These are phyloP conservation scores for Odontarrhena argentea DNA, from an alignment of 345 rosid species.

Conservation along the genomic window DNA sequence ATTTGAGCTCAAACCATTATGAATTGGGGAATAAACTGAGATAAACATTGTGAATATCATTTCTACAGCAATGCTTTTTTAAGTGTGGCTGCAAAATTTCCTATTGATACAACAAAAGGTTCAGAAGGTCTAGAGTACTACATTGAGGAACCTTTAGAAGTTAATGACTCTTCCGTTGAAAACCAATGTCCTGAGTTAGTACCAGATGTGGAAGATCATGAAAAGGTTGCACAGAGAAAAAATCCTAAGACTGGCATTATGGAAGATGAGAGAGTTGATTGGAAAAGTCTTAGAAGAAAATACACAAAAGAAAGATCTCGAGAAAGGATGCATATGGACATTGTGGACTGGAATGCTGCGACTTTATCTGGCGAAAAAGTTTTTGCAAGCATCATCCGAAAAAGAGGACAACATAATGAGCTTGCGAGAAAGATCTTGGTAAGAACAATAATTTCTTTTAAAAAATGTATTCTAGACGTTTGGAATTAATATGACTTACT, in stretches of 20 bases:
- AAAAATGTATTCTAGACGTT: background rate
- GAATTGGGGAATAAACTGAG: background rate
- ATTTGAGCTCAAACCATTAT: background rate
- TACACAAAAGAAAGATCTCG: slow-evolving; percentile 43
- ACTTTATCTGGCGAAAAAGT: slow-evolving; percentile 37
- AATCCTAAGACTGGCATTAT: slow-evolving; percentile 28
- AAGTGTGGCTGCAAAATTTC: slow-evolving; percentile 55
- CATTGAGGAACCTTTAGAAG: slow-evolving; percentile 33
- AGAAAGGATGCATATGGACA: slow-evolving; percentile 47
- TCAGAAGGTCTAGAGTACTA: slow-evolving; percentile 9
- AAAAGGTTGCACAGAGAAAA: slow-evolving; percentile 13
- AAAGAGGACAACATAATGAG: slow-evolving; percentile 51
- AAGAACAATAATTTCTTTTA: background rate
- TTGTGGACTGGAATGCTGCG: slow-evolving; percentile 65
- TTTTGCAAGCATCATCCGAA: slow-evolving; percentile 43
- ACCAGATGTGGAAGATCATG: background rate
- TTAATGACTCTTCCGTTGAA: background rate
- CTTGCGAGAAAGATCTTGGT: slow-evolving; percentile 57
- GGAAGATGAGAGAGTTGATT: slow-evolving; percentile 39
- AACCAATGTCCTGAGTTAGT: background rate
- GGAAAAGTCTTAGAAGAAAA: slow-evolving; percentile 48
- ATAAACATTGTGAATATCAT: background rate
- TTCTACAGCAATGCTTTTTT: slow-evolving; percentile 53
- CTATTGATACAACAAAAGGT: slow-evolving; percentile 19
- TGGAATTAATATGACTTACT: background rate